phyloP scores from a whole-genome alignment of 2,329 filamentous ascomycete genomes.

The Anthostomella pinea region DNA sequence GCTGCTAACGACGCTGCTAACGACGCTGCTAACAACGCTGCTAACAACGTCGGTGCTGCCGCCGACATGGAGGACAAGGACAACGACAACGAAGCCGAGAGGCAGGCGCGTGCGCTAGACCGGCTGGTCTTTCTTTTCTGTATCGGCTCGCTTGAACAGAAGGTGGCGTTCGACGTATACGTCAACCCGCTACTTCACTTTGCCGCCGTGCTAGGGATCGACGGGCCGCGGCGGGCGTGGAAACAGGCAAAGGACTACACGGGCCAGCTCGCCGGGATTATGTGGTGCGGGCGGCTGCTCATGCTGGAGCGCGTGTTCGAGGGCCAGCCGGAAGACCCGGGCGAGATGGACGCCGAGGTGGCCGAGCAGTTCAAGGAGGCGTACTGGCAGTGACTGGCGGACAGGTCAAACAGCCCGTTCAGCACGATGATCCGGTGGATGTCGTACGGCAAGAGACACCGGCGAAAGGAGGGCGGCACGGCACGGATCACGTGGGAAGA shows the following conservation, averaged over 20 bases:
- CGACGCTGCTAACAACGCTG: too few relatives aligned
- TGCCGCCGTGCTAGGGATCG: neutral
- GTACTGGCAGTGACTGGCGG: neutral
- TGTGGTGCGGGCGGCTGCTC: too few relatives aligned
- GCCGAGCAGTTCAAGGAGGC: neutral
- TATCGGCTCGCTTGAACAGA: neutral
- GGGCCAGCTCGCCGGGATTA: too few relatives aligned
- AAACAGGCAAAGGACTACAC: neutral
- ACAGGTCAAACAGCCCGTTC: neutral
- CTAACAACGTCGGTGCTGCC: too few relatives aligned
- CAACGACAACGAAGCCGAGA: neutral
- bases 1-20: too few relatives aligned
- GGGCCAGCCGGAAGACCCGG: neutral
- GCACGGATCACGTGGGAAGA: neutral
- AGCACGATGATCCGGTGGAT: conserved; percentile 1
- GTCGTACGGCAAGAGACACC: neutral
- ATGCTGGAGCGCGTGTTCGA: too few relatives aligned
- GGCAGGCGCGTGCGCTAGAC: neutral
- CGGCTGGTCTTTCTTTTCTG: neutral
- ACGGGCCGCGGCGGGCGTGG: neutral
- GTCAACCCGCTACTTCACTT: neutral
- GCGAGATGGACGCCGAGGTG: neutral
- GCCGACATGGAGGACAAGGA: too few relatives aligned
- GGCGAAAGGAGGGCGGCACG: neutral
- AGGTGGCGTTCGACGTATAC: conserved; percentile 1